Percentiles rank a stretch among this genome's conserved stretches.
These are phyloP conservation scores for Phytopythium oedochilum DNA, from an alignment of 352 stramenopile species.

Conservation along the genomic window DNA sequence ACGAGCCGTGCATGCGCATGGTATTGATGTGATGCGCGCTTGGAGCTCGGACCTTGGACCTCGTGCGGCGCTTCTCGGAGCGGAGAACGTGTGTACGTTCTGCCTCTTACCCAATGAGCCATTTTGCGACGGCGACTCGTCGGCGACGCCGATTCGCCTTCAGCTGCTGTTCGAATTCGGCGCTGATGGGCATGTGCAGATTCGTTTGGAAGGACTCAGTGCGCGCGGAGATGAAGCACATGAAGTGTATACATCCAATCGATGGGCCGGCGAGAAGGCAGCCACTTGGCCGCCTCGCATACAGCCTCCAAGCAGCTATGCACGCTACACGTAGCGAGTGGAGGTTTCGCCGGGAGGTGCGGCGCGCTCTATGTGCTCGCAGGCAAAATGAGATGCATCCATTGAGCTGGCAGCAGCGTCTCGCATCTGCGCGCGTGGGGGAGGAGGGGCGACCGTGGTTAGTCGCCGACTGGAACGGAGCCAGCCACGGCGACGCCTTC, in stretches of 20 bases:
- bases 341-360: not conserved
- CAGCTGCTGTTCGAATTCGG: not conserved
- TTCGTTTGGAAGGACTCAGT: constrained; percentile 2
- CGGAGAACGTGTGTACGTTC: not conserved
- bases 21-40: constrained; percentile 7
- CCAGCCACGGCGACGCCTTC: not conserved
- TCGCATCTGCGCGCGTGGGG: constrained; percentile 2
- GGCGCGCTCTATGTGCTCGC: not conserved
- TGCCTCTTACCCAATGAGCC: not conserved
- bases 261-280: not conserved
- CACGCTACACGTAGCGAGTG: not conserved
- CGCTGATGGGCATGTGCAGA: not conserved
- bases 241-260: not conserved
- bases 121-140: too few species aligned
- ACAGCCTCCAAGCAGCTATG: not conserved
- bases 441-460: not conserved
- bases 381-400: constrained; percentile 7
- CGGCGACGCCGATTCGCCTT: too few species aligned
- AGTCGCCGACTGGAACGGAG: not conserved
- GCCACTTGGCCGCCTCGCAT: not conserved
- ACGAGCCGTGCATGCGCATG: constrained; percentile 24
- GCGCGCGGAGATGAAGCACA: not conserved
- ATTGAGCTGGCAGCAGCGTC: not conserved
- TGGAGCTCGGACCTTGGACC: not conserved
- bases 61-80: too few species aligned